A percentile compares a stretch with the other conserved stretches of the same genome.
Evolutionary conservation across 805 yeast genomes (phyloP).

Genomic region (Sungouiozyma ichnusensis): DNA sequence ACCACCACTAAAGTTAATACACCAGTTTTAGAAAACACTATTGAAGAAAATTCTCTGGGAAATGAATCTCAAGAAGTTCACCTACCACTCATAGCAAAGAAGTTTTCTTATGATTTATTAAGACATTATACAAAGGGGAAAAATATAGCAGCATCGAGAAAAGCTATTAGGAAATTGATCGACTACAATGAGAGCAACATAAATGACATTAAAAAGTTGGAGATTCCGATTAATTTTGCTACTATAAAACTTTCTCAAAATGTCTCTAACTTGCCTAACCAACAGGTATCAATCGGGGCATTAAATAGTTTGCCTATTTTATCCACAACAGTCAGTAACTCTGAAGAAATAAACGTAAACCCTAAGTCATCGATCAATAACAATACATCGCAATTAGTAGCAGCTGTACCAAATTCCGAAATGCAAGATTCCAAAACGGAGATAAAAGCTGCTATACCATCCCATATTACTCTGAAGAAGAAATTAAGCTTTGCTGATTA

Average conservation of each 20-base stretch:
- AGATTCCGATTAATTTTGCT: constrained; percentile 16
- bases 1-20: background rate
- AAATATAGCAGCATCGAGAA: background rate
- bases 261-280: background rate
- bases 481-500: constrained; percentile 31
- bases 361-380: constrained; percentile 9
- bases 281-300: background rate
- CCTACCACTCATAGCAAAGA: background rate
- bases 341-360: background rate
- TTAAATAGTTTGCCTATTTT: background rate
- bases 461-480: constrained; percentile 18
- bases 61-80: background rate
- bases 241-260: background rate
- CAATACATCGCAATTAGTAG: background rate
- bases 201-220: constrained; percentile 14
- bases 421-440: background rate
- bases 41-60: background rate
- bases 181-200: constrained; percentile 18
- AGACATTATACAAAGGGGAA: background rate
- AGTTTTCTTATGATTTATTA: background rate
- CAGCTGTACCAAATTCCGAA: background rate
- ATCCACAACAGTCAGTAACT: background rate
- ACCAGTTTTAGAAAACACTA: background rate
- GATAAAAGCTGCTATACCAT: constrained; percentile 9
- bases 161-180: constrained; percentile 2